Percentiles rank a stretch among this genome's conserved stretches.
Conservation (phyloP, 768 basidiomycete species). For the Dentipellis fragilis region DNA sequence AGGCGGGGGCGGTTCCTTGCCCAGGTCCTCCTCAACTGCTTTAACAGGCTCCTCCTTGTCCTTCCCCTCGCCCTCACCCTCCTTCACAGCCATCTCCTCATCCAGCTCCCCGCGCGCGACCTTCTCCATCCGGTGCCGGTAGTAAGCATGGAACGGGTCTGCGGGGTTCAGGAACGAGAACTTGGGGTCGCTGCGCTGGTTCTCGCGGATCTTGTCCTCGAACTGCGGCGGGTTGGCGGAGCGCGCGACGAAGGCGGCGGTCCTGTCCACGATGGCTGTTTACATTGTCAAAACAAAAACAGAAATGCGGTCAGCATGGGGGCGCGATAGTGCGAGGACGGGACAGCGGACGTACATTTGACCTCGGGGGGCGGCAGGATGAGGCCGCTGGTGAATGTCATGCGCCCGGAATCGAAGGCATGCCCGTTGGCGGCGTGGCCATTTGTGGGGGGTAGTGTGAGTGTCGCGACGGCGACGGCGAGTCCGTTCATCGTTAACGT, state of each 20-base stretch:
- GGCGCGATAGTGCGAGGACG: not conserved
- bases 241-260: constrained; percentile 82
- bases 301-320: not conserved
- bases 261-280: constrained; percentile 89
- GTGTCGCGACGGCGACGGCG: not conserved
- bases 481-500: not conserved
- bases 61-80: constrained; percentile 4
- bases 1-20: constrained; percentile 65
- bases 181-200: constrained; percentile 92
- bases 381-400: constrained; percentile 66
- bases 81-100: constrained; percentile 37
- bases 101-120: constrained; percentile 65
- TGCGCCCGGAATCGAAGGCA: constrained; percentile 29
- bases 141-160: constrained; percentile 98
- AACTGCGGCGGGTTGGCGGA: constrained; percentile 91
- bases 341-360: constrained; percentile 50
- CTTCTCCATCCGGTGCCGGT: constrained; percentile 83
- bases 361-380: constrained; percentile 96
- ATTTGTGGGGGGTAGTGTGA: constrained; percentile 23
- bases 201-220: constrained; percentile 95
- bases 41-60: not conserved
- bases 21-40: constrained; percentile 38
- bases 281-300: constrained; percentile 1
- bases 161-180: constrained; percentile 96
- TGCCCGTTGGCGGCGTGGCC: constrained; percentile 29